phyloP scores from a whole-genome alignment of 2,329 filamentous ascomycete species.

The Curvularia lunata region DNA sequence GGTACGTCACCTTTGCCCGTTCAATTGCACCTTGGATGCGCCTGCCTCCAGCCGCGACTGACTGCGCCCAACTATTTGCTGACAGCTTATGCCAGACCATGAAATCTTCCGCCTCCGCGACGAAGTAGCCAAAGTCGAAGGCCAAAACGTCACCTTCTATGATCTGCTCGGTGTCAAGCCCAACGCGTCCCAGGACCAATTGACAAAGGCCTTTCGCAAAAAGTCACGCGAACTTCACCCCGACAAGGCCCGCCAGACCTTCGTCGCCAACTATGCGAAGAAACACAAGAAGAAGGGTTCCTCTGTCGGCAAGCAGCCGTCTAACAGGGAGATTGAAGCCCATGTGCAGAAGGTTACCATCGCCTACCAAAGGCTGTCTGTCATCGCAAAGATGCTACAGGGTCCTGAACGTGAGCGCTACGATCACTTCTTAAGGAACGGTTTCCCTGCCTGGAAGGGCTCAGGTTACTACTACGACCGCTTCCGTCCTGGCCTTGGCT shows the following conservation, averaged over 20 bases:
- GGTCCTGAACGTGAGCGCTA: slow-evolving; percentile 84
- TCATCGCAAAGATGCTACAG: slow-evolving; percentile 85
- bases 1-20: slow-evolving; percentile 57
- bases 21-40: slow-evolving; percentile 11
- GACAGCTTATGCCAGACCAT: slow-evolving; percentile 68
- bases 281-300: slow-evolving; percentile 61
- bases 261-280: slow-evolving; percentile 69
- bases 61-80: slow-evolving; percentile 22
- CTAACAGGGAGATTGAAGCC: slow-evolving; percentile 74
- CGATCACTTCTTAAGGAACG: slow-evolving; percentile 90
- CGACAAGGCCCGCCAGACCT: slow-evolving; percentile 90
- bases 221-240: slow-evolving; percentile 84
- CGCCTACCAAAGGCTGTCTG: slow-evolving; percentile 80
- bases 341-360: slow-evolving; percentile 82
- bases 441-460: slow-evolving; percentile 95
- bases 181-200: slow-evolving; percentile 79
- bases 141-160: slow-evolving; percentile 86
- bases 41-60: slow-evolving; percentile 23
- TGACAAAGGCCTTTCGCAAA: slow-evolving; percentile 93
- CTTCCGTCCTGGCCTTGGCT: slow-evolving; percentile 87
- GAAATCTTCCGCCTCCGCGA: slow-evolving; percentile 97
- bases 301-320: slow-evolving; percentile 71
- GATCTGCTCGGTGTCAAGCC: slow-evolving; percentile 80
- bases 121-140: slow-evolving; percentile 79
- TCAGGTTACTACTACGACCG: slow-evolving; percentile 98